Percentiles rank a stretch among this genome's conserved stretches.
Conservation (phyloP, 2,329 filamentous ascomycete species). For the Rutstroemia sp. region DNA sequence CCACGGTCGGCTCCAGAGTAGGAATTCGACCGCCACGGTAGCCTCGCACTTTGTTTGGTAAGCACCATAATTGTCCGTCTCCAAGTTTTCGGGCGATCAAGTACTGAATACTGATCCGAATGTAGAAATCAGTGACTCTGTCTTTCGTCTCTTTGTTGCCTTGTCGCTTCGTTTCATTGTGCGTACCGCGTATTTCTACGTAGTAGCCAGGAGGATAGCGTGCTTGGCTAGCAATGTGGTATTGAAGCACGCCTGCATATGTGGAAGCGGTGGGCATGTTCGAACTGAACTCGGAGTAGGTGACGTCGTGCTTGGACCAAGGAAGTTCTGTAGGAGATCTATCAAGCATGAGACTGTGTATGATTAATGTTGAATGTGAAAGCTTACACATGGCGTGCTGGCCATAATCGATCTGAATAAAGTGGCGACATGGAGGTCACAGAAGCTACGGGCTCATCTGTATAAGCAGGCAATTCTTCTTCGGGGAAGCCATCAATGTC, state of each 20-base stretch:
- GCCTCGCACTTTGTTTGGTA: slow-evolving; percentile 50
- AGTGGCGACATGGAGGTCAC: neutral
- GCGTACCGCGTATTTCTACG: slow-evolving; percentile 27
- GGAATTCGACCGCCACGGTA: slow-evolving; percentile 55
- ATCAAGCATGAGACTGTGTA: neutral
- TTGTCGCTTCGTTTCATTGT: slow-evolving; percentile 23
- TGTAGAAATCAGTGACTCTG: slow-evolving; percentile 49
- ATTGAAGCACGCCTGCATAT: slow-evolving; percentile 14
- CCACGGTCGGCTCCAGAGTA: slow-evolving; percentile 39
- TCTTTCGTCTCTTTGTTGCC: slow-evolving; percentile 40
- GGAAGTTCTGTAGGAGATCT: slow-evolving; percentile 16
- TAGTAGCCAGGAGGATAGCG: slow-evolving; percentile 21
- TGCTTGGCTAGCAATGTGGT: slow-evolving; percentile 21
- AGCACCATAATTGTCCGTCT: slow-evolving; percentile 39
- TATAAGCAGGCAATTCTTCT: slow-evolving; percentile 14
- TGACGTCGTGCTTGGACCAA: slow-evolving; percentile 19
- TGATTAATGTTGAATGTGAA: neutral
- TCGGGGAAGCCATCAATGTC: slow-evolving; percentile 15
- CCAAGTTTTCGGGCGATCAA: slow-evolving; percentile 43
- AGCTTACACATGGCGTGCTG: neutral
- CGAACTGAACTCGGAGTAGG: slow-evolving; percentile 19
- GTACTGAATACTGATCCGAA: slow-evolving; percentile 51
- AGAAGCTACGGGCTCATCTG: slow-evolving; percentile 3
- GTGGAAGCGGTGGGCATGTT: slow-evolving; percentile 21
- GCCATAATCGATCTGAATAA: neutral